A percentile compares a stretch with the other conserved stretches of the same genome.
Evolutionary conservation across 768 basidiomycete species (phyloP).

Genomic region (Termitomyces sp.): DNA sequence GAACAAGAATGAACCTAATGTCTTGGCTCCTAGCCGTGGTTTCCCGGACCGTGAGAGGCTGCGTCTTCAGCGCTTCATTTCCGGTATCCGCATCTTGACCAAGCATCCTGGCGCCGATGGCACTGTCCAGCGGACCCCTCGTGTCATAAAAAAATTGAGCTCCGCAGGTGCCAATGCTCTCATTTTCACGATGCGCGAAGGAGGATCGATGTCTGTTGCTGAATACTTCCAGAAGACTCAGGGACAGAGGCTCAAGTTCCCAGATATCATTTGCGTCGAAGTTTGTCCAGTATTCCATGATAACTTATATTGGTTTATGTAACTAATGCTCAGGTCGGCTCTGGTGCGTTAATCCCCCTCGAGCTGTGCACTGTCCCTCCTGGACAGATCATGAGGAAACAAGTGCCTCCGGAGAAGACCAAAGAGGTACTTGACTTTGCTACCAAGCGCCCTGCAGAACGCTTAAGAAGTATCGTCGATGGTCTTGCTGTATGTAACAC

Average conservation of each 20-base stretch:
- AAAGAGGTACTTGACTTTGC: conserved; percentile 61
- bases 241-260: conserved; percentile 50
- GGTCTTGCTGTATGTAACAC: conserved; percentile 42
- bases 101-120: conserved; percentile 28
- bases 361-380: conserved; percentile 54
- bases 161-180: conserved; percentile 45
- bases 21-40: conserved; percentile 34
- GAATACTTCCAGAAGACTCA: conserved; percentile 51
- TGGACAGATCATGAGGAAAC: conserved; percentile 69
- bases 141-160: conserved; percentile 60
- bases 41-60: conserved; percentile 54
- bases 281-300: conserved; percentile 29
- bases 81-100: conserved; percentile 46
- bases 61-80: conserved; percentile 49
- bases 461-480: conserved; percentile 46
- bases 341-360: conserved; percentile 55
- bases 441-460: conserved; percentile 53
- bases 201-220: conserved; percentile 50
- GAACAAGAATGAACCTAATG: conserved; percentile 23
- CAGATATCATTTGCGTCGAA: conserved; percentile 65
- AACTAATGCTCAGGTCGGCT: conserved; percentile 39
- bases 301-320: not conserved
- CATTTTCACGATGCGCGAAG: conserved; percentile 54
- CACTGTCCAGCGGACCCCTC: conserved; percentile 31
- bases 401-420: conserved; percentile 61